A percentile compares a stretch with the other conserved stretches of the same genome.
These are phyloP conservation scores for Areca catechu DNA, from an alignment of 176 grass and related monocot species.

Conservation along the genomic window DNA sequence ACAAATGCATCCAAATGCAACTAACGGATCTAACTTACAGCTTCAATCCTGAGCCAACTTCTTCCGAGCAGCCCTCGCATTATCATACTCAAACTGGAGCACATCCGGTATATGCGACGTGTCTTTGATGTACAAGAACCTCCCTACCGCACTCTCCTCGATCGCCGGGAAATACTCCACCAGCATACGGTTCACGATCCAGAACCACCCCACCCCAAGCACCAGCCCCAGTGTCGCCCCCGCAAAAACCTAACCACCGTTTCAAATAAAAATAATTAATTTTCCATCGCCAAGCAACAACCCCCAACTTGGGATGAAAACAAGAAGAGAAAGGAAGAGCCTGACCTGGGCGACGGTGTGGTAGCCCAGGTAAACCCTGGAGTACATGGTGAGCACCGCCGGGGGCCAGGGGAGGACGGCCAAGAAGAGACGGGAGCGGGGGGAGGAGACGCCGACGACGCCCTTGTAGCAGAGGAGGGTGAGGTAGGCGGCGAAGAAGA, in stretches of 20 bases:
- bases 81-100: conserved; percentile 95
- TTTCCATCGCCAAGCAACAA: too few species aligned
- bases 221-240: conserved; percentile 62
- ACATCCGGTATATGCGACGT: conserved; percentile 83
- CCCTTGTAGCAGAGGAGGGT: conserved; percentile 47
- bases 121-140: conserved; percentile 83
- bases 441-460: conserved; percentile 2
- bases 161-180: conserved; percentile 78
- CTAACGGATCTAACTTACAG: not conserved
- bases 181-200: conserved; percentile 68
- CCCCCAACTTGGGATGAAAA: too few species aligned
- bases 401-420: conserved; percentile 54
- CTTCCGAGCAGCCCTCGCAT: conserved; percentile 82
- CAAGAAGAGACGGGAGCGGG: conserved; percentile 20
- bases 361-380: conserved; percentile 92
- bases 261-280: not conserved
- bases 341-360: conserved; percentile 75
- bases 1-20: too few species aligned
- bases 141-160: conserved; percentile 72
- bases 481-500: conserved; percentile 92
- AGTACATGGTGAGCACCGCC: conserved; percentile 89
- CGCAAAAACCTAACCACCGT: conserved; percentile 52
- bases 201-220: conserved; percentile 87
- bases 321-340: too few species aligned
- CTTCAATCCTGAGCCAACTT: conserved; percentile 82